A percentile compares a stretch with the other conserved stretches of the same genome.
phyloP scores from a whole-genome alignment of 2,329 filamentous ascomycete species.

The Xylaria digitata region DNA sequence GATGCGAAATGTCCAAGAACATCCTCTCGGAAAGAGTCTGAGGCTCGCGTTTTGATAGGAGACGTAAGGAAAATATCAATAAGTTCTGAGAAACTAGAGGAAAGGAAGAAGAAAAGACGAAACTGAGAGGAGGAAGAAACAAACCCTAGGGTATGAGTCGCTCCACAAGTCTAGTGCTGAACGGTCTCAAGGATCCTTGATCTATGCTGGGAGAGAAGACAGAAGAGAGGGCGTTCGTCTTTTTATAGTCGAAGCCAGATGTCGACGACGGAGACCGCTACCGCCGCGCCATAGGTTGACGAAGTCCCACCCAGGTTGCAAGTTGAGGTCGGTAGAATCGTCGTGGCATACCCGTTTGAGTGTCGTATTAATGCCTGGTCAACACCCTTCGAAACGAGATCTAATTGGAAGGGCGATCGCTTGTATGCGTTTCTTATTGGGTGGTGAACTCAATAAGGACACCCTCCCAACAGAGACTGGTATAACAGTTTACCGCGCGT shows the following conservation, averaged over 20 bases:
- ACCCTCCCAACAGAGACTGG: conserved; percentile 5
- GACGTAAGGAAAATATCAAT: not conserved
- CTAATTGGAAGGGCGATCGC: conserved; percentile 6
- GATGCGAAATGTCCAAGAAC: not conserved
- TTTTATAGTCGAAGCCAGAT: conserved; percentile 19
- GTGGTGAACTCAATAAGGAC: not conserved
- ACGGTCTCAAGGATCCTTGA: not conserved
- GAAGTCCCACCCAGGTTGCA: conserved; percentile 7
- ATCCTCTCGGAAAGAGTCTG: not conserved
- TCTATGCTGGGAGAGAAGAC: not conserved
- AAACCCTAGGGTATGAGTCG: not conserved
- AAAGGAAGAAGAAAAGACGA: not conserved
- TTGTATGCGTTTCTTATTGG: not conserved
- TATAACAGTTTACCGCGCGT: conserved; percentile 11
- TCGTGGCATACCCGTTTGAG: not conserved
- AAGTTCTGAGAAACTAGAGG: not conserved
- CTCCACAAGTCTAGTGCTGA: not conserved
- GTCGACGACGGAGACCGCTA: conserved; percentile 9
- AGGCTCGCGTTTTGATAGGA: not conserved
- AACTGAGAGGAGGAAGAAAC: not conserved
- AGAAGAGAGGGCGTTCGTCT: conserved; percentile 2
- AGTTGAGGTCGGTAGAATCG: not conserved
- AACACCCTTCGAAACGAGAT: not conserved
- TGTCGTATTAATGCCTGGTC: conserved; percentile 6
- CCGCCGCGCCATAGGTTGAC: not conserved